Conservation (phyloP, 352 stramenopile species). For the Blastocystis sp. region DNA sequence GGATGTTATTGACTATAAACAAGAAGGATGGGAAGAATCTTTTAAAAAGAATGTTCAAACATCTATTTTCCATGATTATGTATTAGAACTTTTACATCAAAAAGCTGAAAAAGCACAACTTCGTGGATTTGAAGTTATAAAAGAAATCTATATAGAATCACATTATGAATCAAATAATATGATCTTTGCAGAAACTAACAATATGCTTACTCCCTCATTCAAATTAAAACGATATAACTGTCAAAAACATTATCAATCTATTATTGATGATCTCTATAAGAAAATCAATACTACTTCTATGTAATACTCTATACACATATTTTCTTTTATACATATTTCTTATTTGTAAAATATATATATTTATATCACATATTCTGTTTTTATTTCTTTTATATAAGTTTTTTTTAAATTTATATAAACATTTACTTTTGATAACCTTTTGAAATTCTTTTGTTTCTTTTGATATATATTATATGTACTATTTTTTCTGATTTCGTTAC, state of each 20-base stretch:
- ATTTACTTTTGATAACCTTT: too few relatives aligned
- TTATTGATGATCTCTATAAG: slow-evolving; percentile 53
- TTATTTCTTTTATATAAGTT: too few relatives aligned
- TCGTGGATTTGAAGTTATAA: slow-evolving; percentile 53
- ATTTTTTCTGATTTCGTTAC: too few relatives aligned
- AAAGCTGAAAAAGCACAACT: slow-evolving; percentile 50
- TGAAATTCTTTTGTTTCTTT: too few relatives aligned
- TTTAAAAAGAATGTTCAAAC: background rate
- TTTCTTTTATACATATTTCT: too few relatives aligned
- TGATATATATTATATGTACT: too few relatives aligned
- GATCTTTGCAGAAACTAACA: slow-evolving; percentile 53
- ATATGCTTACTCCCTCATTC: slow-evolving; percentile 56
- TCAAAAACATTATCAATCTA: slow-evolving; percentile 46
- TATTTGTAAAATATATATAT: too few relatives aligned
- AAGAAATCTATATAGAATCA: slow-evolving; percentile 51
- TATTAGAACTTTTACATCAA: slow-evolving; percentile 48
- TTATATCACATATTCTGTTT: too few relatives aligned
- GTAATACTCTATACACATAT: too few relatives aligned
- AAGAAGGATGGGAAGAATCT: slow-evolving; percentile 26
- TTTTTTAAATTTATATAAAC: too few relatives aligned
- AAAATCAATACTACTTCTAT: too few relatives aligned
- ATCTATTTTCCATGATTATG: slow-evolving; percentile 35
- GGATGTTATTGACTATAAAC: slow-evolving; percentile 14
- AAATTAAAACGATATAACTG: slow-evolving; percentile 56
- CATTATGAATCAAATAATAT: slow-evolving; percentile 39